phyloP scores from a whole-genome alignment of 116 monocot genomes.

The Iris pallida region DNA sequence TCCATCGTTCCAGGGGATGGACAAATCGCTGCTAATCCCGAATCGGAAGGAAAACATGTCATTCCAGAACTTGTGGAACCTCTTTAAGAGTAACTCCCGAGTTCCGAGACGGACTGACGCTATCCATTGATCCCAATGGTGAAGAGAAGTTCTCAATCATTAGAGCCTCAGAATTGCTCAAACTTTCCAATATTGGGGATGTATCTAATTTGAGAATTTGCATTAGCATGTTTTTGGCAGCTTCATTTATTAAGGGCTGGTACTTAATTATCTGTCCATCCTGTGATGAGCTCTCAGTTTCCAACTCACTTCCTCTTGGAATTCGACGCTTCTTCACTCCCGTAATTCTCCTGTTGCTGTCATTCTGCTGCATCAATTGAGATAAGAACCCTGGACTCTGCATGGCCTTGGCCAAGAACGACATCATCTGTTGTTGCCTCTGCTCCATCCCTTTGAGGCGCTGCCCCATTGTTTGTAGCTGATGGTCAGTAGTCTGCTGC shows the following conservation, averaged over 20 bases:
- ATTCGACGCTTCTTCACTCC: conserved; percentile 14
- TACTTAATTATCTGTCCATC: conserved; percentile 44
- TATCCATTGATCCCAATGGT: conserved; percentile 5
- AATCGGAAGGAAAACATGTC: background rate
- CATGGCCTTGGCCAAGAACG: conserved; percentile 33
- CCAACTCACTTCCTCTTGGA: conserved; percentile 7
- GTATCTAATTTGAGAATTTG: conserved; percentile 36
- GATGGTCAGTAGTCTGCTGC: conserved; percentile 21
- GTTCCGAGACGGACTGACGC: background rate
- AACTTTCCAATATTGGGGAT: conserved; percentile 25
- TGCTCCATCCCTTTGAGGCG: conserved; percentile 23
- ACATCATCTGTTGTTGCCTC: conserved; percentile 31
- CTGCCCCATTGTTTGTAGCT: conserved; percentile 35
- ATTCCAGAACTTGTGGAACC: conserved; percentile 8
- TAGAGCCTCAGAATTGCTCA: conserved; percentile 14
- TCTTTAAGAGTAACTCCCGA: conserved; percentile 24
- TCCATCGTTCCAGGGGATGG: background rate
- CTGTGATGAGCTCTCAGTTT: conserved; percentile 4
- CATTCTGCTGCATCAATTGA: conserved; percentile 21
- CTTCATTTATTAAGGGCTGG: conserved; percentile 37
- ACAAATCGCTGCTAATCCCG: conserved; percentile 3
- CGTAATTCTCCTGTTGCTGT: conserved; percentile 1
- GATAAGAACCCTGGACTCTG: conserved; percentile 22
- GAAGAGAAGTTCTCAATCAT: conserved; percentile 12
- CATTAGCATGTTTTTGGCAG: conserved; percentile 36